These are phyloP conservation scores for Saccharomycopsis sp. DNA, from an alignment of 805 yeast species.

Conservation along the genomic window DNA sequence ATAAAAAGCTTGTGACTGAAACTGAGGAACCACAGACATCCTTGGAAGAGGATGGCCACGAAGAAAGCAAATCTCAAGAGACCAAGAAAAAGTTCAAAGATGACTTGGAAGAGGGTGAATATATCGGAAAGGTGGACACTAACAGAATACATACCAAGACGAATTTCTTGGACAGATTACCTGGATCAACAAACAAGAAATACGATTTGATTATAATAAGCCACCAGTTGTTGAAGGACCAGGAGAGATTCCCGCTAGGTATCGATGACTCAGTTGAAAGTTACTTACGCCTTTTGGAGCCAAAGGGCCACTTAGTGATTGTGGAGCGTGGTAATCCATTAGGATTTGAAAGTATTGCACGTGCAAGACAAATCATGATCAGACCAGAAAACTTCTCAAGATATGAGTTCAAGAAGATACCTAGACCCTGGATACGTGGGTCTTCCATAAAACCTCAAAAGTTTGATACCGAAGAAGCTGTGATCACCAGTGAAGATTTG, in stretches of 20 bases:
- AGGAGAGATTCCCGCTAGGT: slow-evolving; percentile 58
- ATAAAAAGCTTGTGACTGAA: background rate
- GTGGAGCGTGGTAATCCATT: slow-evolving; percentile 85
- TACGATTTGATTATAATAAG: slow-evolving; percentile 82
- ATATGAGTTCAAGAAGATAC: slow-evolving; percentile 53
- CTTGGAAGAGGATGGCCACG: slow-evolving; percentile 5
- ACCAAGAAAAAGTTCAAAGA: slow-evolving; percentile 24
- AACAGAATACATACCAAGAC: slow-evolving; percentile 49
- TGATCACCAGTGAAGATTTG: slow-evolving; percentile 15
- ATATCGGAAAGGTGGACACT: slow-evolving; percentile 49
- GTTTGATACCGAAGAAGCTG: slow-evolving; percentile 12
- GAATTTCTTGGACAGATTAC: slow-evolving; percentile 45
- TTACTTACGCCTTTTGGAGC: slow-evolving; percentile 55
- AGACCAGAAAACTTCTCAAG: slow-evolving; percentile 63
- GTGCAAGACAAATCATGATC: slow-evolving; percentile 86
- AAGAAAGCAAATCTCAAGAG: slow-evolving; percentile 10
- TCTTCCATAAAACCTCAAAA: slow-evolving; percentile 30
- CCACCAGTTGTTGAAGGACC: slow-evolving; percentile 63
- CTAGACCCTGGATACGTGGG: slow-evolving; percentile 60
- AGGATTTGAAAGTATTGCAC: slow-evolving; percentile 82
- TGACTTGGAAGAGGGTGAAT: slow-evolving; percentile 28
- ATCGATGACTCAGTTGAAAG: slow-evolving; percentile 62
- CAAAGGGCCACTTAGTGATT: slow-evolving; percentile 72
- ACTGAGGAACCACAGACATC: slow-evolving; percentile 19
- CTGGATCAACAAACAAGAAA: slow-evolving; percentile 37